phyloP scores from a whole-genome alignment of 179 eudicot genomes.

The Silene coronaria region DNA sequence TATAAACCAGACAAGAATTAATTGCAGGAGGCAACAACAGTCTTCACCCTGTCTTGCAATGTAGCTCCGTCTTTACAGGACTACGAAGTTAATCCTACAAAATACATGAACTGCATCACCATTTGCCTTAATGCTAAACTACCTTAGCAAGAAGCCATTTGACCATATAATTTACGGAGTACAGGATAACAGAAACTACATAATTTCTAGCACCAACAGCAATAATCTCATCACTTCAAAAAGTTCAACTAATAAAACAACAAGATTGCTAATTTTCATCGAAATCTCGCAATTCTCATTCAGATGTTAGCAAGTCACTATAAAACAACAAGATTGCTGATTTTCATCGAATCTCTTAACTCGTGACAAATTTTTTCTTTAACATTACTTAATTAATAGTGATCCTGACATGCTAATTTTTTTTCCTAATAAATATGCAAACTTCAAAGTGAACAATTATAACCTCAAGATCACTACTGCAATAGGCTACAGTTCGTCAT shows the following conservation, averaged over 20 bases:
- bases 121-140: background rate
- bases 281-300: too few relatives aligned
- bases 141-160: background rate
- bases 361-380: too few relatives aligned
- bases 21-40: background rate
- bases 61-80: slow-evolving; percentile 15
- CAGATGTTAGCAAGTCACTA: too few relatives aligned
- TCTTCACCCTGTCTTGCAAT: slow-evolving; percentile 13
- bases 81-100: slow-evolving; percentile 7
- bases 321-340: too few relatives aligned
- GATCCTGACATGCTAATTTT: too few relatives aligned
- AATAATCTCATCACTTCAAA: background rate
- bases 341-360: too few relatives aligned
- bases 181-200: background rate
- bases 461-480: background rate
- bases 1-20: background rate
- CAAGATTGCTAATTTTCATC: too few relatives aligned
- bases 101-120: slow-evolving; percentile 11
- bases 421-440: too few relatives aligned
- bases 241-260: too few relatives aligned
- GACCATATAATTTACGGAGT: background rate
- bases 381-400: too few relatives aligned
- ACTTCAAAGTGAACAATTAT: background rate
- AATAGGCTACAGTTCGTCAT: background rate
- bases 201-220: background rate